Evolutionary conservation across 192 early-diverging fungal genomes (phyloP), one percentile per base, ranked within the genome.

Genomic region (Rhizoclosmatium sp.): DNA sequence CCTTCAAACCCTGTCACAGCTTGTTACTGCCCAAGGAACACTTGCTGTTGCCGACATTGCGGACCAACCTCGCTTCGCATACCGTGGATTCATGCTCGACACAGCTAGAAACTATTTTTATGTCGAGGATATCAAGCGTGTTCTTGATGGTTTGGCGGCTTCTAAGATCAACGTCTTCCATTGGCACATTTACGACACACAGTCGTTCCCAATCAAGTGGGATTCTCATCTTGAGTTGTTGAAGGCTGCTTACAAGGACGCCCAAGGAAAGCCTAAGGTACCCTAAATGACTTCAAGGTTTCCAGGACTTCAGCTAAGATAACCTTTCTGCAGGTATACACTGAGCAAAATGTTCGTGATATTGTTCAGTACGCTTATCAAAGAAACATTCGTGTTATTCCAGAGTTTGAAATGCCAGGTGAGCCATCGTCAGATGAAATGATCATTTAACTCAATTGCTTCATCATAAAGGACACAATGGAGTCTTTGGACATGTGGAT

Each of bases 381-480:
- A 40, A 89, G 92, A 40, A 94, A 93, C n/a, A 90, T 97, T 61
- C 90, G 96, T n/a, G 83, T 98, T 21, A 93, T 97, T 71, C 95
- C 95, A 2, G 96, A 98, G 81, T 89, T 96, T 70, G 95, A 98
- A 62, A 19, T 62, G 19, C 60, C 60, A 7, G 60, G 31, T 31
- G 31, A 31, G 31, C 31, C 31, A 31, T 31, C 31, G 31, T 31
- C 31, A 31, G 31, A 31, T 31, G 31, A 31, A 31, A 31, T 31
- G 31, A 31, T 31, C 0, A 31, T 31, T 31, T 31, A 31, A 31
- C 31, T 31, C 31, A 31, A n/a, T 31, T 31, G 31, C 31, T 31
- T 31, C 31, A 31, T 31, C 31, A 31, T 31, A 0, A 31, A 45
- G 62, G 59, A 66, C 54, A 58, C 54, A 45, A 47, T 21, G 31